Base-by-base conservation (phyloP, 805 yeast species). In the Zygoascus biomembranicola region DNA sequence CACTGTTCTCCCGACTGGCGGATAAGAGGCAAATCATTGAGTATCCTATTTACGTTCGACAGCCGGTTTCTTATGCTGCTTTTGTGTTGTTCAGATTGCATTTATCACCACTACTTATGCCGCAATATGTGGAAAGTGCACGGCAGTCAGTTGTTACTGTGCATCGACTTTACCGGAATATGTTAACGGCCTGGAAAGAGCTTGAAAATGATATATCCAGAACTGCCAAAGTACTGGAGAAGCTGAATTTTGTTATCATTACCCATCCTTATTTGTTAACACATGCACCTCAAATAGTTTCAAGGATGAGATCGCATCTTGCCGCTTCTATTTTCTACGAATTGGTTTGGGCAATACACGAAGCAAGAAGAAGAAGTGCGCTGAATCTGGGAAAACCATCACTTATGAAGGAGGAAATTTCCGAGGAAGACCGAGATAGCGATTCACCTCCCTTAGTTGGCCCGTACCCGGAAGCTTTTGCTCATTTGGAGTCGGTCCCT, bases 91-190 rank as follows among this genome's bases (percentile, higher is more conserved):
- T 90, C 74, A 80, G 90, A 59, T 73, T 90, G 43, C 96, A 89
- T 62, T 71, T 88, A 53, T 84, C 95, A 0, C 87, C 95, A 2
- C 75, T 82, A 55, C 73, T 89, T 49, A 67, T 85, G 47, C 85
- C 84, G 61, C 84, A 51, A 67, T 87, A 84, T 63, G 80, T 88
- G 43, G 95, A 89, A 62, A 85, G 95, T 32, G 90, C 96, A 1
- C 77, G 97, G 59, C 97, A 90, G 68, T 86, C 95, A 3, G 87
- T 90, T 61, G 97, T 90, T 13, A 90, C 97, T 0, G 95, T 89
- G 2, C 97, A 90, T 68, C 75, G 97, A 65, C 71, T 90, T 46
- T 87, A 81, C 66, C 77, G 97, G 68, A 90, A 90, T 64, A 90
- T 92, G 68, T 73, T 89, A 41, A 84, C 94, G 2, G 90, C 95